These are phyloP conservation scores for Hypomyces perniciosus DNA, from an alignment of 2,329 filamentous ascomycete genomes.

Conservation along the genomic window DNA sequence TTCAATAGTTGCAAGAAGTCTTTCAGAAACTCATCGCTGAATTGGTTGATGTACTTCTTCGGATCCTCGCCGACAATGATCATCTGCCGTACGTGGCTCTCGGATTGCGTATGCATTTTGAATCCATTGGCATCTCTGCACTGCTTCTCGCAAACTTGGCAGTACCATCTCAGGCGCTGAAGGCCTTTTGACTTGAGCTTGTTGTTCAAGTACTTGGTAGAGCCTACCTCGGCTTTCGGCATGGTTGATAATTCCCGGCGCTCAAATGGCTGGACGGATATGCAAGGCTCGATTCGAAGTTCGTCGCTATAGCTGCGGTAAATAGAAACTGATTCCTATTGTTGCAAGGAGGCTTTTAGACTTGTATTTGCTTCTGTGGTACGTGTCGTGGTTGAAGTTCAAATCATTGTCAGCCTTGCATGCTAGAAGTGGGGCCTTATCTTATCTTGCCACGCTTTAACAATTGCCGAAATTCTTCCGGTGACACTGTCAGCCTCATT, in stretches of 20 bases:
- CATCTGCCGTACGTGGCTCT: constrained; percentile 86
- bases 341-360: not conserved
- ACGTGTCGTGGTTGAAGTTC: not conserved
- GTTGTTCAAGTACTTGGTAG: constrained; percentile 85
- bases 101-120: constrained; percentile 79
- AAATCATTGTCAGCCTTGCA: constrained; percentile 12
- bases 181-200: constrained; percentile 77
- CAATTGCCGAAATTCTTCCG: not conserved
- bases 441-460: constrained; percentile 13
- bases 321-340: not conserved
- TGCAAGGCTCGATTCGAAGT: not conserved
- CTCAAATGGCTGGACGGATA: not conserved
- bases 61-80: constrained; percentile 81
- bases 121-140: constrained; percentile 81
- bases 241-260: constrained; percentile 49
- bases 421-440: constrained; percentile 3
- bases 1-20: constrained; percentile 73
- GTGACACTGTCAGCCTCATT: constrained; percentile 2
- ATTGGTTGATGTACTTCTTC: constrained; percentile 76
- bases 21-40: constrained; percentile 70
- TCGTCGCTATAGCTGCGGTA: not conserved
- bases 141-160: constrained; percentile 65
- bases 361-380: no score
- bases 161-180: constrained; percentile 87
- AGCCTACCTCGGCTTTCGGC: constrained; percentile 88